Conservation (phyloP, 208 protist genomes). For the Trypanosomatidae sp. region DNA sequence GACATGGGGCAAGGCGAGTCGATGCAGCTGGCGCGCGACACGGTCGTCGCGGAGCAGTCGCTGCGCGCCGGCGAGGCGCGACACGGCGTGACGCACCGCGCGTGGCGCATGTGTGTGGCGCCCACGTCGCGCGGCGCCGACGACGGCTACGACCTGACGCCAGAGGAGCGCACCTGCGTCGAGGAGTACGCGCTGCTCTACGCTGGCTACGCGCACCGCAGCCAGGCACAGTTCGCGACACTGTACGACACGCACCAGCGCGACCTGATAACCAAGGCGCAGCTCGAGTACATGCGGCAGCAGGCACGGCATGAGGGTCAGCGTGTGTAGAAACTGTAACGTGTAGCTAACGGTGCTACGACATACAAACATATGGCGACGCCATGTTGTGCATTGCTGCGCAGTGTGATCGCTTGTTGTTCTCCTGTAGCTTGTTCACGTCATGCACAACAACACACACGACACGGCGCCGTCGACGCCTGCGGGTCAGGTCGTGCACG, state of each 20-base stretch:
- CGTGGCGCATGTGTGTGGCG: slow-evolving; percentile 68
- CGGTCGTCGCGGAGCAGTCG: slow-evolving; percentile 57
- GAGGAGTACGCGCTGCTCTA: slow-evolving; percentile 77
- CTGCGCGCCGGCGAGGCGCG: slow-evolving; percentile 40
- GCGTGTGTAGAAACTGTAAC: no score
- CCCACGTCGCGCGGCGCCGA: slow-evolving; percentile 25
- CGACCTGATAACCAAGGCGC: slow-evolving; percentile 48
- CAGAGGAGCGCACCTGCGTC: slow-evolving; percentile 58
- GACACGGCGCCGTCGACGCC: no score
- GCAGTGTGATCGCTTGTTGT: no score
- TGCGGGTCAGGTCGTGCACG: no score
- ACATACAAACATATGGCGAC: no score
- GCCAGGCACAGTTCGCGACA: slow-evolving; percentile 41
- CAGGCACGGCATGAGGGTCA: no score
- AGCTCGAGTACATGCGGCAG: slow-evolving; percentile 41
- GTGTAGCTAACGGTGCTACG: no score
- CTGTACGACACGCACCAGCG: slow-evolving; percentile 69
- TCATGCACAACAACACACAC: no score
- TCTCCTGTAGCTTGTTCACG: no score
- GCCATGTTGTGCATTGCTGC: no score
- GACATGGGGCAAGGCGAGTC: slow-evolving; percentile 73
- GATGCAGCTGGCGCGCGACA: slow-evolving; percentile 36
- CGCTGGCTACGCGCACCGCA: slow-evolving; percentile 36
- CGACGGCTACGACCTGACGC: slow-evolving; percentile 24
- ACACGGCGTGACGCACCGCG: slow-evolving; percentile 36